These are phyloP conservation scores for Schwanniomyces vanrijiae DNA, from an alignment of 805 yeast genomes.

Conservation along the genomic window DNA sequence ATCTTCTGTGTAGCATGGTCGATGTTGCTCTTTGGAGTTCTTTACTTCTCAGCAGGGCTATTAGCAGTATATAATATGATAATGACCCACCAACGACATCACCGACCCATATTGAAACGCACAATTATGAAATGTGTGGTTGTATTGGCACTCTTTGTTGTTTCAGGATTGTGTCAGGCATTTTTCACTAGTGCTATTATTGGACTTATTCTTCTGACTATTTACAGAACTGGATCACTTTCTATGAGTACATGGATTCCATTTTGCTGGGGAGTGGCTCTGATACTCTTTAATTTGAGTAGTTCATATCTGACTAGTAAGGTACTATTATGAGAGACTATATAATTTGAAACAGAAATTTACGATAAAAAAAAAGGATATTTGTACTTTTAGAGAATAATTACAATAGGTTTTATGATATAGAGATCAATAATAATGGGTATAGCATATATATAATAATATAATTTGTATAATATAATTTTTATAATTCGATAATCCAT, in stretches of 20 bases:
- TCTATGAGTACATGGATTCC: conserved; percentile 97
- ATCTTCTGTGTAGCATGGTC: conserved; percentile 81
- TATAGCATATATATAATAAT: background rate
- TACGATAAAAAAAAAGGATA: background rate
- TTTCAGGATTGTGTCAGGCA: conserved; percentile 63
- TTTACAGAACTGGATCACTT: conserved; percentile 77
- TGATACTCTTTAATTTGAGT: conserved; percentile 64
- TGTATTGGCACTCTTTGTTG: conserved; percentile 47
- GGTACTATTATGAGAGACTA: conserved; percentile 16
- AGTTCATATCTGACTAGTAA: conserved; percentile 59
- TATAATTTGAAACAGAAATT: background rate
- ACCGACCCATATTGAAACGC: conserved; percentile 4
- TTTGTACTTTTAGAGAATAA: too few relatives aligned
- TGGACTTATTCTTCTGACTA: conserved; percentile 72
- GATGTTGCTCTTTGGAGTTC: conserved; percentile 60
- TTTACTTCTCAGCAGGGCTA: conserved; percentile 64
- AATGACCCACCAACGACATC: conserved; percentile 19
- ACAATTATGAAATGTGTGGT: conserved; percentile 12
- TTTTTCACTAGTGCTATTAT: conserved; percentile 71
- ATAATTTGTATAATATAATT: background rate
- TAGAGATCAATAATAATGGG: background rate
- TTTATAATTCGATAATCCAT: too few relatives aligned
- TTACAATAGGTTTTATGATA: background rate
- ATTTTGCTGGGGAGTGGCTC: conserved; percentile 71
- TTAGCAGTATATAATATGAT: conserved; percentile 45